Evolutionary conservation across 148 eudicot genomes (phyloP).

Genomic region (Rhododendron simsii): DNA sequence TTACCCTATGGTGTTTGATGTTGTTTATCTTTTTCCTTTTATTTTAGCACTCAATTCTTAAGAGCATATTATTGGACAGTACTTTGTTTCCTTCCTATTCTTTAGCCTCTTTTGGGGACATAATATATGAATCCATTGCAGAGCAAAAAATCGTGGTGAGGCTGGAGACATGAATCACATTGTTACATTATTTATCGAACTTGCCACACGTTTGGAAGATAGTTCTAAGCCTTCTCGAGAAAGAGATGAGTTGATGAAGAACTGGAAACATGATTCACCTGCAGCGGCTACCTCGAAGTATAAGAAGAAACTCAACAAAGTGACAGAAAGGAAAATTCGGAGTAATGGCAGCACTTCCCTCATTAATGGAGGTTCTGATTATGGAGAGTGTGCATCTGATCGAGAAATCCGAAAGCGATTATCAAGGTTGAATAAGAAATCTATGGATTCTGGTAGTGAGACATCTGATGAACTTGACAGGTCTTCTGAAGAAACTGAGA

Average conservation of each 20-base stretch:
- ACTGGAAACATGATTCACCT: conserved; percentile 56
- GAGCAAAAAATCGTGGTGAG: conserved; percentile 60
- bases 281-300: conserved; percentile 43
- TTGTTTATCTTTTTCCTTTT: background rate
- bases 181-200: conserved; percentile 52
- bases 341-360: conserved; percentile 47
- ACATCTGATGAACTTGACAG: conserved; percentile 71
- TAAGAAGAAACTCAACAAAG: conserved; percentile 48
- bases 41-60: background rate
- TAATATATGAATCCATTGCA: conserved; percentile 19
- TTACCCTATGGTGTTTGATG: background rate
- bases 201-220: conserved; percentile 61
- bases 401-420: conserved; percentile 61
- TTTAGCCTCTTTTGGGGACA: background rate
- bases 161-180: conserved; percentile 65
- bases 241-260: conserved; percentile 55
- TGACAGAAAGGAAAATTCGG: conserved; percentile 44
- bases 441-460: conserved; percentile 60
- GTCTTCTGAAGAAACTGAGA: conserved; percentile 59
- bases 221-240: conserved; percentile 34
- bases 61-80: background rate
- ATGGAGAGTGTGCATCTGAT: conserved; percentile 63
- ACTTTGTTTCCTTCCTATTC: background rate
- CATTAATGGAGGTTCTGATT: conserved; percentile 48
- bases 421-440: conserved; percentile 53